Evolutionary conservation across 2,329 filamentous ascomycete species (phyloP).

Genomic region (Aureobasidium sp.): DNA sequence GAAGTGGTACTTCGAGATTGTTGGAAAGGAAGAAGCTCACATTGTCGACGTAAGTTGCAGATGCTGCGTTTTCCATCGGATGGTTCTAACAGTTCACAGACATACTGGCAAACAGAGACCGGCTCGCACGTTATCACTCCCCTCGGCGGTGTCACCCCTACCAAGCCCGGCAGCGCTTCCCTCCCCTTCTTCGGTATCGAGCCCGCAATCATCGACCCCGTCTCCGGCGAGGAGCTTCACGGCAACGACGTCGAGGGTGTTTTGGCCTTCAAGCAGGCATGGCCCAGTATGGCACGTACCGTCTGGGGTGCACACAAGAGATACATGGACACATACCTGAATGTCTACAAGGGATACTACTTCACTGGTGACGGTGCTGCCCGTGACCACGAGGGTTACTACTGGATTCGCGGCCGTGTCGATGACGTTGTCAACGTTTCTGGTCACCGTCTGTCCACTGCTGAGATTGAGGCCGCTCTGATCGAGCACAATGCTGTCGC

Average conservation of each 20-base stretch:
- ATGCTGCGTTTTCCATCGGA: neutral
- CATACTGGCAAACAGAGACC: conserved; percentile 99
- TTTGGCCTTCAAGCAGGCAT: conserved; percentile 91
- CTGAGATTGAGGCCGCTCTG: conserved; percentile 94
- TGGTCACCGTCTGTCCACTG: conserved; percentile 90
- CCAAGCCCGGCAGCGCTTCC: conserved; percentile 92
- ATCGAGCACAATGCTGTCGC: conserved; percentile 86
- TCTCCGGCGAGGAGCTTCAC: conserved; percentile 84
- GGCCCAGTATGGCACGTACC: conserved; percentile 97
- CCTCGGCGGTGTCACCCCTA: conserved; percentile 85
- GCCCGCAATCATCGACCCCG: conserved; percentile 92
- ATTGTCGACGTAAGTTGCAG: conserved; percentile 74
- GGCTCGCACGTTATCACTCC: conserved; percentile 94
- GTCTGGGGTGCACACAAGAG: conserved; percentile 97
- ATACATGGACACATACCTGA: conserved; percentile 98
- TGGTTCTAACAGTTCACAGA: conserved; percentile 48
- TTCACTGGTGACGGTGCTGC: conserved; percentile 92
- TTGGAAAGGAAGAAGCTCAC: conserved; percentile 89
- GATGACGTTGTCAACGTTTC: conserved; percentile 98
- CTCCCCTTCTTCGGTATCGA: conserved; percentile 98
- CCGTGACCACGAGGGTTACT: conserved; percentile 96
- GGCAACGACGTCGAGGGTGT: conserved; percentile 98
- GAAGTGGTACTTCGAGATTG: conserved; percentile 98
- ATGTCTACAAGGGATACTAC: conserved; percentile 97
- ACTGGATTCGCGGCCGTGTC: conserved; percentile 98